phyloP scores from a whole-genome alignment of 139 green algal genomes.

The Zygnema circumcarinatum region DNA sequence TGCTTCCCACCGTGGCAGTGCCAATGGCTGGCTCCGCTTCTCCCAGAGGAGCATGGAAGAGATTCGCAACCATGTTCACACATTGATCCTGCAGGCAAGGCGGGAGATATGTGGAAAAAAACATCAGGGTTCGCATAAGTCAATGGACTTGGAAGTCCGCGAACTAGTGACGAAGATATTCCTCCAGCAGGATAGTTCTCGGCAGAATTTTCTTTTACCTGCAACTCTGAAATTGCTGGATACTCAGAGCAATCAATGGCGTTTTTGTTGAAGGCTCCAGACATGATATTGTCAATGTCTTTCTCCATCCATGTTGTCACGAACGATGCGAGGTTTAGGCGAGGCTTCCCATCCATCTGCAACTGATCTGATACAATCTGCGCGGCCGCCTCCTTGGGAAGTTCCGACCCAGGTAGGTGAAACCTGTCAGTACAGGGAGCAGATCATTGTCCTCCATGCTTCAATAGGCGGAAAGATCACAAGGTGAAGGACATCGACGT shows the following conservation, averaged over 20 bases:
- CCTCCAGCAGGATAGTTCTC: neutral
- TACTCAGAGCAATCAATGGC: slow-evolving; percentile 56
- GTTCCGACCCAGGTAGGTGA: slow-evolving; percentile 2
- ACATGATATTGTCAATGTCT: slow-evolving; percentile 56
- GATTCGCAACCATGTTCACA: slow-evolving; percentile 66
- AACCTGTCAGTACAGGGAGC: slow-evolving; percentile 55
- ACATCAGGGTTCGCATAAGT: slow-evolving; percentile 35
- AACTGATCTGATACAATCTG: slow-evolving; percentile 62
- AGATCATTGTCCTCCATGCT: too few species aligned
- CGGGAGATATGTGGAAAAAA: slow-evolving; percentile 30
- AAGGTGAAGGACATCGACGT: too few species aligned
- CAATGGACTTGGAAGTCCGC: neutral
- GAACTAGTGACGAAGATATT: neutral
- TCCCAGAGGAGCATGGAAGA: slow-evolving; percentile 55
- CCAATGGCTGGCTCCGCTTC: slow-evolving; percentile 46
- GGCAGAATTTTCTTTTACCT: slow-evolving; percentile 37
- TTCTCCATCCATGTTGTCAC: slow-evolving; percentile 66
- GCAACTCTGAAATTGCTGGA: slow-evolving; percentile 35
- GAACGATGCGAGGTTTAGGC: slow-evolving; percentile 63
- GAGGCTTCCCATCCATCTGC: slow-evolving; percentile 62
- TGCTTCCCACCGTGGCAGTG: slow-evolving; percentile 54
- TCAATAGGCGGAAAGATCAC: too few species aligned
- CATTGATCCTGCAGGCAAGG: slow-evolving; percentile 61
- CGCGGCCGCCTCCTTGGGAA: slow-evolving; percentile 58
- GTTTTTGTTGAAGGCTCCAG: slow-evolving; percentile 50